Base-by-base conservation (phyloP, 306 rosid species). In the Cajanus cajan region DNA sequence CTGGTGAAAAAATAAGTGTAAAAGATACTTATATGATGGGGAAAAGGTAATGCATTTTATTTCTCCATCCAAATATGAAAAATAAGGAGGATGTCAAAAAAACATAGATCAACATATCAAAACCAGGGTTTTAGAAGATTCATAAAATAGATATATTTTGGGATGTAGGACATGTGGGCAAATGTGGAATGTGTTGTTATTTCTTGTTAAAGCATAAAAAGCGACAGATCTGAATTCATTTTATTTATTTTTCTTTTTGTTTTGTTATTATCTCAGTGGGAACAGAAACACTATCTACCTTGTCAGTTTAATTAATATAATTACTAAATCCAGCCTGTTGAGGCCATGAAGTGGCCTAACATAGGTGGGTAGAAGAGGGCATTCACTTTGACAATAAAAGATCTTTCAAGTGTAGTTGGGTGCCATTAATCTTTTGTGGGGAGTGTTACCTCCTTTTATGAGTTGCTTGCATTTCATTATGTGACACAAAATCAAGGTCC, bases 401-500 rank as follows among this genome's bases (percentile, higher is more conserved):
- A 43, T 68, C 68, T 77, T 84, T 66, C 80, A 76, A 63, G 67
- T 80, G 79, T 73, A 52, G 85, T 86, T 86, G 87, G 72, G 11
- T 69, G 73, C 24, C 84, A 84, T 84, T 77, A 74, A 78, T 79
- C 71, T 80, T 67, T 33, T 62, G 68, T 47, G 50, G 80, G 83
- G 78, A 43, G 7, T 71, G 47, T 31, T 51, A n/a, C 21, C 44
- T 54, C 11, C 67, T 59, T 69, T 69, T 58, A 39, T 68, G 43
- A 61, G 25, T 12, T 80, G 11, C 28, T 36, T 71, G 34, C 57
- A 24, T 76, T 76, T 61, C 0, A 44, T 81, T 18, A 19, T 37
- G 64, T 82, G 47, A 73, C 39, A 51, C 64, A 70, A 82, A 47
- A 51, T 77, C 33, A 64, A 61, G 74, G 52, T 33, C 51, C 85